Base-by-base conservation (phyloP, 768 basidiomycete species). In the Pholiota conissans region DNA sequence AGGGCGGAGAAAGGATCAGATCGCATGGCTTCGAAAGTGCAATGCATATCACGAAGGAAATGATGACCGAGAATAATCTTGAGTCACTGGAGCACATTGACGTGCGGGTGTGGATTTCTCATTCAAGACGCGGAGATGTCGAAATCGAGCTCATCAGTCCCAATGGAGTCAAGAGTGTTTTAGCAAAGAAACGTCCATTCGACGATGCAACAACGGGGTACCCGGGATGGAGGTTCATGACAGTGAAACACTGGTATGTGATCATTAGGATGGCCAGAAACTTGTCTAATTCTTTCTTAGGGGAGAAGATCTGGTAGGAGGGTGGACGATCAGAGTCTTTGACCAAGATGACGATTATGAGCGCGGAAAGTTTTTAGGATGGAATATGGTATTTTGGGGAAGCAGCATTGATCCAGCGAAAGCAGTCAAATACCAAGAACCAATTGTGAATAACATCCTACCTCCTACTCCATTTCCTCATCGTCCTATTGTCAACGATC, bases 161-260 rank as follows among this genome's bases (percentile, higher is more conserved):
- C 0, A 84, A 83, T 32, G 94, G 93, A 5, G 78, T 98, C 57
- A 85, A 76, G 67, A 96, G 94, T 70, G 78, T 95, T 10, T 71
- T 99, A 40, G 95, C 91, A n/a, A 83, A 84, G 29, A 77, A 76
- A 49, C 82, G 96, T 52, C 64, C 75, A 46, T 76, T 79, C 11
- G 96, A 99, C 67, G 71, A 73, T 18, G 85, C 82, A 7, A 70
- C 65, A 7, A 80, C 78, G 13, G 97, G 97, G 3, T 96, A 82
- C 70, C 84, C 84, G 22, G 95, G 92, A 3, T 99, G 96, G 96
- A 87, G 82, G 37, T 98, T 99, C 69, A 98, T 97, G 94, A 84
- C 85, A 29, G 83, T 98, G 57, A 99, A 99, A 73, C 96, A 99
- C 68, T 99, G 96, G 95, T 95, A 63, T 66, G 85, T 72, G 14